A percentile compares a stretch with the other conserved stretches of the same genome.
Evolutionary conservation across 176 grass and related monocot species (phyloP).

Genomic region (Echinochloa phyllopogon): DNA sequence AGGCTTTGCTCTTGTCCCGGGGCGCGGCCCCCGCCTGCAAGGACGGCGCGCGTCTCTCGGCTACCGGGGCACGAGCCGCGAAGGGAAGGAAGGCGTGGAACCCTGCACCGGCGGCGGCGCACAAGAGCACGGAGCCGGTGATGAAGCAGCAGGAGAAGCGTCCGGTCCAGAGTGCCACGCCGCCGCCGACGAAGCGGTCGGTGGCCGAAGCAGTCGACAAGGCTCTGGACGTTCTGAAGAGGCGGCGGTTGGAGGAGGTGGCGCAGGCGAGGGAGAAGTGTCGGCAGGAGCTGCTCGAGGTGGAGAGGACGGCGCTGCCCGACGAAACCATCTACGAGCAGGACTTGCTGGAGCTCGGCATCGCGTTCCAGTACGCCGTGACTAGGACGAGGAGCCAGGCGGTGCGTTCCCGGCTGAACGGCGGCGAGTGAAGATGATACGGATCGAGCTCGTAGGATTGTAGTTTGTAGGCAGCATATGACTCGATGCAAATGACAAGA

Average conservation of each 20-base stretch:
- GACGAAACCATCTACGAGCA: constrained; percentile 12
- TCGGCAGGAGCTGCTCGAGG: neutral
- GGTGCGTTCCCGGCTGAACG: too few species aligned
- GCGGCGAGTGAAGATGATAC: too few species aligned
- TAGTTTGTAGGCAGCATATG: too few species aligned
- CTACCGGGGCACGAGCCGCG: neutral
- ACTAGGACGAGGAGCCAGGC: neutral
- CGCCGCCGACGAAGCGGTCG: neutral
- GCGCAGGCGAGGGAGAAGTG: constrained; percentile 31
- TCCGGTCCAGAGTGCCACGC: too few species aligned
- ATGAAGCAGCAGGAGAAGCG: neutral
- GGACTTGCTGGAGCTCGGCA: constrained; percentile 40
- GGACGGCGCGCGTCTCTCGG: neutral
- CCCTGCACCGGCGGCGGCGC: neutral
- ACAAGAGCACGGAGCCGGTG: neutral
- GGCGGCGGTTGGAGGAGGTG: too few species aligned
- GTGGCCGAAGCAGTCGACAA: neutral
- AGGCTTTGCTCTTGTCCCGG: constrained; percentile 11
- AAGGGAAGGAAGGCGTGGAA: neutral
- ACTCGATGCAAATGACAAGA: too few species aligned
- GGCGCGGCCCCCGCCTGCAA: neutral
- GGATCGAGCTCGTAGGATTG: too few species aligned
- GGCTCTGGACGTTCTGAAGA: too few species aligned
- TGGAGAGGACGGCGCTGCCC: constrained; percentile 19
- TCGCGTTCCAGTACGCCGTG: constrained; percentile 25